These are phyloP conservation scores for Lipomyces yarrowii DNA, from an alignment of 1,139 yeast genomes.

Conservation along the genomic window DNA sequence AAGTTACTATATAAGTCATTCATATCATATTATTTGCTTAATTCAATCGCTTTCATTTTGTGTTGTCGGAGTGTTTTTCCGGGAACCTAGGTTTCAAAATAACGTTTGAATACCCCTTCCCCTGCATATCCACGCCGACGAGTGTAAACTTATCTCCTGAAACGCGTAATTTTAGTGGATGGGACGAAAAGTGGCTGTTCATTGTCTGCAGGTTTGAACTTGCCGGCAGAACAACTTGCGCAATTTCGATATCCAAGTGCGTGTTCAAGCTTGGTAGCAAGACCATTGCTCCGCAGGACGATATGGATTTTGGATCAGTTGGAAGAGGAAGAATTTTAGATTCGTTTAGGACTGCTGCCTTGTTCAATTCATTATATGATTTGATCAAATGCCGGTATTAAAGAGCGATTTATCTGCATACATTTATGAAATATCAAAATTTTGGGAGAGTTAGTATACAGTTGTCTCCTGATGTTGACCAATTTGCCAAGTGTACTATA, in stretches of 20 bases:
- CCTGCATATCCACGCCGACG: not conserved
- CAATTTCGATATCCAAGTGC: constrained; percentile 73
- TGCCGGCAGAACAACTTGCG: constrained; percentile 51
- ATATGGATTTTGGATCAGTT: constrained; percentile 45
- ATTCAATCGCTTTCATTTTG: not conserved
- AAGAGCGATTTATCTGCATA: too few relatives aligned
- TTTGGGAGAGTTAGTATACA: too few relatives aligned
- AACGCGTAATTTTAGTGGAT: constrained; percentile 40
- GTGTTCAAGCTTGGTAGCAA: constrained; percentile 74
- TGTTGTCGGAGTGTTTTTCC: not conserved
- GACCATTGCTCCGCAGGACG: constrained; percentile 68
- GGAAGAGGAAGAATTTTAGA: constrained; percentile 33
- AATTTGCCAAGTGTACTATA: too few relatives aligned
- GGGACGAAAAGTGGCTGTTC: constrained; percentile 89
- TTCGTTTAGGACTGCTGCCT: not conserved
- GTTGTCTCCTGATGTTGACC: too few relatives aligned
- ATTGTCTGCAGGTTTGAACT: constrained; percentile 64
- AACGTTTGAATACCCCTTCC: not conserved
- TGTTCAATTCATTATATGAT: too few relatives aligned
- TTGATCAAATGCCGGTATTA: too few relatives aligned
- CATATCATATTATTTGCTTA: not conserved
- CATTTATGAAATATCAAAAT: too few relatives aligned
- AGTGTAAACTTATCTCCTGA: not conserved
- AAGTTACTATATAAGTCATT: too few relatives aligned
- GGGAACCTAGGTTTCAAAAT: not conserved